phyloP scores from a whole-genome alignment of 2,329 filamentous ascomycete species.

The Colletotrichum neosansevieriae region DNA sequence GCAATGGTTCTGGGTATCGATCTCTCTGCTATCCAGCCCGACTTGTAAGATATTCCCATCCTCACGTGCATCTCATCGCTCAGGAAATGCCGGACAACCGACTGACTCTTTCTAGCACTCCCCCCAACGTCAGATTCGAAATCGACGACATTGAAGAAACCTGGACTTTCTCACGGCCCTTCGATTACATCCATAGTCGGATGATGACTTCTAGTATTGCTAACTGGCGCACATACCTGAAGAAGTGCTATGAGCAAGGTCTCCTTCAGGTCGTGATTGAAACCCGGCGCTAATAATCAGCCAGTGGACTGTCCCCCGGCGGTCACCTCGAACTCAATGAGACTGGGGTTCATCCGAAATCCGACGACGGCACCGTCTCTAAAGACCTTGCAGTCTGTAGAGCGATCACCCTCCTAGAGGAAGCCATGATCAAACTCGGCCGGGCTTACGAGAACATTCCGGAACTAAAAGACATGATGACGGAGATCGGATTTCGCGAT shows the following conservation, averaged over 20 bases:
- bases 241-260: slow-evolving; percentile 48
- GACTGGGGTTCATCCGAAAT: no score
- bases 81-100: no score
- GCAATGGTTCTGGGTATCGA: no score
- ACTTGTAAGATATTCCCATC: no score
- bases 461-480: accelerated
- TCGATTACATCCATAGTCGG: slow-evolving; percentile 44
- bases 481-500: not conserved
- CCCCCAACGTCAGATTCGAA: slow-evolving; percentile 62
- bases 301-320: not conserved
- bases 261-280: no score
- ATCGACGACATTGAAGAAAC: slow-evolving; percentile 55
- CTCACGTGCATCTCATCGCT: no score
- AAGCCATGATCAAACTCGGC: not conserved
- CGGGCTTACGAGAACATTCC: not conserved
- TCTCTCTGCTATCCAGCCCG: no score
- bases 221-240: slow-evolving; percentile 43
- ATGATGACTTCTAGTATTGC: slow-evolving; percentile 46
- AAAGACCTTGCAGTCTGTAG: no score
- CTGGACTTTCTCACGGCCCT: slow-evolving; percentile 52
- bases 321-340: not conserved
- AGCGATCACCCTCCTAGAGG: no score
- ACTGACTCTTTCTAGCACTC: slow-evolving; percentile 50
- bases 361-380: no score
- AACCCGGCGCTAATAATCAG: not conserved